Conservation (phyloP, 176 grass and related monocot genomes). For the Carex kokanica region DNA sequence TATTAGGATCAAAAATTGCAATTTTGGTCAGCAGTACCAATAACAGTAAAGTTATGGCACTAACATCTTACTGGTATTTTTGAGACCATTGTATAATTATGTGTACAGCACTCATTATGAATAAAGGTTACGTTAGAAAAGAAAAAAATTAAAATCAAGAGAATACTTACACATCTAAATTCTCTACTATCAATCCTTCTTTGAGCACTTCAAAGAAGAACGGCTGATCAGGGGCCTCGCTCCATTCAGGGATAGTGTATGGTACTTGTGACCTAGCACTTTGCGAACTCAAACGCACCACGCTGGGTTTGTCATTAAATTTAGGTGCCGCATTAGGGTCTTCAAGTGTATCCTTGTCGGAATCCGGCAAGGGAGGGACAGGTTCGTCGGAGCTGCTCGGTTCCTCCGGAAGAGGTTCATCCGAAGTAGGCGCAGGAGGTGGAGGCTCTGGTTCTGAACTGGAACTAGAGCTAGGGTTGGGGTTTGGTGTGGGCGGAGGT, state of each 20-base stretch:
- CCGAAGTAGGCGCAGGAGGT: constrained; percentile 11
- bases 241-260: constrained; percentile 80
- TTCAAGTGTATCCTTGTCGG: background rate
- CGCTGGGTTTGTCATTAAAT: background rate
- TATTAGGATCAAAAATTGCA: background rate
- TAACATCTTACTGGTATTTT: background rate
- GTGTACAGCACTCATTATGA: background rate
- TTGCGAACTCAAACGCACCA: background rate
- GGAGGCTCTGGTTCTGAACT: constrained; percentile 17
- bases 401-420: constrained; percentile 16
- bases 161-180: constrained; percentile 73
- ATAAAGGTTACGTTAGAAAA: background rate
- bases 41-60: background rate
- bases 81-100: background rate
- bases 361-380: constrained; percentile 11
- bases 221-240: constrained; percentile 48
- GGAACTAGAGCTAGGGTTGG: constrained; percentile 31
- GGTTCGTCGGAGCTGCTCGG: constrained; percentile 22
- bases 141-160: background rate
- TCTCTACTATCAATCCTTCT: constrained; percentile 65
- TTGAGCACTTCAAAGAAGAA: constrained; percentile 97
- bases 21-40: background rate
- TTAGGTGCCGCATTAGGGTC: background rate
- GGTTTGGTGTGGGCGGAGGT: constrained; percentile 51
- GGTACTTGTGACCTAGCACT: constrained; percentile 36